Evolutionary conservation across 2,329 filamentous ascomycete species (phyloP), one percentile per base, ranked within the genome.

Genomic region (Trichoderma koningii): DNA sequence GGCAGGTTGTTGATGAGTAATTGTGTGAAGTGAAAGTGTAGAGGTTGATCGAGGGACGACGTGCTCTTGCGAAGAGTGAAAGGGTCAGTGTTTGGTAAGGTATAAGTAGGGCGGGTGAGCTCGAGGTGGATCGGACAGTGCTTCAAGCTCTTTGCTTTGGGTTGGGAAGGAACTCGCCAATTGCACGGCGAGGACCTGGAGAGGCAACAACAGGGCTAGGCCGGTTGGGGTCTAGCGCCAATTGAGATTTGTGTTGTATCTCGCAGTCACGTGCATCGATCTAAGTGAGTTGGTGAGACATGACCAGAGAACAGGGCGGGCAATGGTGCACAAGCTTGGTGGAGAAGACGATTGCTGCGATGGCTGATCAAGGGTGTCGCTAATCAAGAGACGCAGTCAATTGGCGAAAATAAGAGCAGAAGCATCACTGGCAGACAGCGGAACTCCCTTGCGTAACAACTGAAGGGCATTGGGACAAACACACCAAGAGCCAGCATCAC

Each of bases 181-280:
- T 64, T 30, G 60, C 30, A 65, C 64, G 63, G 53, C 67, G 68
- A 66, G 68, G 68, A 67, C 34, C 68, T 68, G 47, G 48, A 42
- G 60, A 57, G 47, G 69, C 73, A 72, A 72, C 73, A 75, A 76
- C 72, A 64, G 67, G 47, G 55, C 75, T 76, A 78, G 66, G 56
- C 72, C 61, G 34, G 47, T 69, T 63, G 4, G 2, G 26, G 21
- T 38, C 28, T 63, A 63, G 41, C 19, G 42, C 19, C 5, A 14
- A 53, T 63, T 28, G 48, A 55, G 14, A 38, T 42, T 59, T 55
- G 52, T 55, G 26, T 52, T 5, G 28, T 38, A 38, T 38, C 34
- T 38, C 12, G 12, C 34, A 34, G 61, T 64, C 61, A 64, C 61
- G 61, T 64, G 61, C 7, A 14, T 7, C 2, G 30, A 44, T 51